Percentiles rank a stretch among this genome's conserved stretches.
Evolutionary conservation across 1,284 basidiomycete species (phyloP).

Genomic region (Inonotus obliquus): DNA sequence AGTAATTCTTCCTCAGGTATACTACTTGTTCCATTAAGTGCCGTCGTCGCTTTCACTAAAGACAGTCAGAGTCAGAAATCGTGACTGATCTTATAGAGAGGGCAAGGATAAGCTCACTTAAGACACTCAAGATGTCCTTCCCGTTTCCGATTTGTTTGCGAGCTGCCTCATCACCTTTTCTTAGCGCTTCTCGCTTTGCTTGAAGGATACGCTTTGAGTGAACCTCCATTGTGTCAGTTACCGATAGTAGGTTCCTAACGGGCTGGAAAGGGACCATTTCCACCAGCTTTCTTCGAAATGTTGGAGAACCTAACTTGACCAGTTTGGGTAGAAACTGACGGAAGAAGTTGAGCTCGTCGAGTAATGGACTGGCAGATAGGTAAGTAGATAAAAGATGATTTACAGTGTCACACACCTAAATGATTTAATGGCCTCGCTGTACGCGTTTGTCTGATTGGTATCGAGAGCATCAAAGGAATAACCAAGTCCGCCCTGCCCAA

Average conservation of each 20-base stretch:
- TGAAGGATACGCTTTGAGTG: not conserved
- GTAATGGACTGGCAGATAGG: not conserved
- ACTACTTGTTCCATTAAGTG: slow-evolving; percentile 25
- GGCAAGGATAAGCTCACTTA: not conserved
- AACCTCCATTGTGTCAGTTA: slow-evolving; percentile 19
- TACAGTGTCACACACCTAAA: slow-evolving; percentile 22
- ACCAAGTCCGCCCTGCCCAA: slow-evolving; percentile 34
- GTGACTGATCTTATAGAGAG: not conserved
- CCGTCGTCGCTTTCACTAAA: slow-evolving; percentile 29
- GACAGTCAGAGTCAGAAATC: not conserved
- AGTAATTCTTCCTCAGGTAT: slow-evolving; percentile 29
- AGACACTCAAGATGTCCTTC: slow-evolving; percentile 15
- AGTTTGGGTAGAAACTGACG: not conserved
- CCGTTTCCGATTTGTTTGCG: slow-evolving; percentile 4
- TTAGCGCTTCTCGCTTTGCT: not conserved
- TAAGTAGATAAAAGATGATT: not conserved
- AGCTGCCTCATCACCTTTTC: slow-evolving; percentile 3
- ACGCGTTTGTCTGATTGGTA: slow-evolving; percentile 25
- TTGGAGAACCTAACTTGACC: slow-evolving; percentile 31
- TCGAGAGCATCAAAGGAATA: slow-evolving; percentile 37
- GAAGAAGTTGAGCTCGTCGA: not conserved
- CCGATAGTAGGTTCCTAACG: slow-evolving; percentile 32
- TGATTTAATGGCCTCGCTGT: slow-evolving; percentile 29
- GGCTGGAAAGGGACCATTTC: slow-evolving; percentile 31
- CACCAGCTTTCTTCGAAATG: slow-evolving; percentile 34